Evolutionary conservation across 129 eudicot genomes (phyloP).

Genomic region (Escallonia herrerae): DNA sequence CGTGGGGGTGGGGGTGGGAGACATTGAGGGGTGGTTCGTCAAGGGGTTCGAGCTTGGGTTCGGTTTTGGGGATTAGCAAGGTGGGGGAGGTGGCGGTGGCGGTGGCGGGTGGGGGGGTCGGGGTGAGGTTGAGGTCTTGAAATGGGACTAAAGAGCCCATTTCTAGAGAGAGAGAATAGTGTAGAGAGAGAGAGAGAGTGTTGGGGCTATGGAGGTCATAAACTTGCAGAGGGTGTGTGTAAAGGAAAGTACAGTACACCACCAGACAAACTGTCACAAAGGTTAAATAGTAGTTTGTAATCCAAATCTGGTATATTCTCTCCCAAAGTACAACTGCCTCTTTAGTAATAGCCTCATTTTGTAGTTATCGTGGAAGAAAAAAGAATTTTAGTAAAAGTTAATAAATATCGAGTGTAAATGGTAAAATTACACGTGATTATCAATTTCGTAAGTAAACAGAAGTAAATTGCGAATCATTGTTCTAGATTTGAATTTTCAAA

Average conservation of each 20-base stretch:
- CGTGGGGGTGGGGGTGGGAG: constrained; percentile 6
- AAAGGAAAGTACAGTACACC: background rate
- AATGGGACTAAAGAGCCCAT: constrained; percentile 47
- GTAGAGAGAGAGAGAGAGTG: background rate
- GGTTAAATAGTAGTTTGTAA: no score
- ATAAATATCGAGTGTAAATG: no score
- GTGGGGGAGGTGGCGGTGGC: background rate
- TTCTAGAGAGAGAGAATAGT: background rate
- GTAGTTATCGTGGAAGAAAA: no score
- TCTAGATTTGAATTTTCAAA: no score
- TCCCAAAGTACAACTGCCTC: no score
- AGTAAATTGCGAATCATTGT: no score
- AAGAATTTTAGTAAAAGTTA: no score
- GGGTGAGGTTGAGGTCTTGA: constrained; percentile 41
- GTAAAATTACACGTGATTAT: no score
- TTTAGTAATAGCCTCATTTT: no score
- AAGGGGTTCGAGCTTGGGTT: constrained; percentile 49
- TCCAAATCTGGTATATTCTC: no score
- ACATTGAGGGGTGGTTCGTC: constrained; percentile 25
- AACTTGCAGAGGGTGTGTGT: background rate
- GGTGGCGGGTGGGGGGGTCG: constrained; percentile 20
- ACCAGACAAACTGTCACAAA: background rate
- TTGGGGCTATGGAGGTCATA: background rate
- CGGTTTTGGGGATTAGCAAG: constrained; percentile 29
- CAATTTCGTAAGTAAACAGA: no score